These are phyloP conservation scores for Sclerotiophoma versabilis DNA, from an alignment of 2,329 filamentous ascomycete species.

Conservation along the genomic window DNA sequence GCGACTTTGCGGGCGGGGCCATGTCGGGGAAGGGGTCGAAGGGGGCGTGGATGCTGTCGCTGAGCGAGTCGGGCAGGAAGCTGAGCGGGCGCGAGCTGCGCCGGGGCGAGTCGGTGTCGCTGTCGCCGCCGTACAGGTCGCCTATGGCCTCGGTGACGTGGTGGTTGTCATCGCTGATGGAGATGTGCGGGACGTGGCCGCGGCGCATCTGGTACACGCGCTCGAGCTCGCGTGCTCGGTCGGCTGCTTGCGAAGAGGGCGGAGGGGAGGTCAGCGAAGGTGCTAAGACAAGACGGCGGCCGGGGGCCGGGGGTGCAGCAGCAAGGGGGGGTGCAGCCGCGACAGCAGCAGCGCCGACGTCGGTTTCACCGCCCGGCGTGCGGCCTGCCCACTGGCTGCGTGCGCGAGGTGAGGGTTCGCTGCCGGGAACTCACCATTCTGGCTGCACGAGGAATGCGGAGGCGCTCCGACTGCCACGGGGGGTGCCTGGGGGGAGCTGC, in stretches of 20 bases:
- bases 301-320: neutral
- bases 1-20: slow-evolving; percentile 51
- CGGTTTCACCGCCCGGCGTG: slow-evolving; percentile 3
- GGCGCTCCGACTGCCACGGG: slow-evolving; percentile 26
- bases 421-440: slow-evolving; percentile 30
- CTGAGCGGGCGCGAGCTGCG: slow-evolving; percentile 73
- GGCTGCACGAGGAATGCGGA: slow-evolving; percentile 29
- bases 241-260: slow-evolving; percentile 43
- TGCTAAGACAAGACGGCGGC: neutral
- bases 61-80: slow-evolving; percentile 69
- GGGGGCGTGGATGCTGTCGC: slow-evolving; percentile 53
- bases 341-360: slow-evolving; percentile 11
- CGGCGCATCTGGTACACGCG: slow-evolving; percentile 59
- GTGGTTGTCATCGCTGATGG: slow-evolving; percentile 86
- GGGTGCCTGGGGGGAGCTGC: slow-evolving; percentile 23
- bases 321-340: slow-evolving; percentile 12
- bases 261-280: slow-evolving; percentile 37
- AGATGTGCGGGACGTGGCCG: slow-evolving; percentile 67
- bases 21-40: slow-evolving; percentile 42
- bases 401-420: slow-evolving; percentile 6
- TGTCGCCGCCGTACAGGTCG: slow-evolving; percentile 84
- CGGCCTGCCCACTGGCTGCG: slow-evolving; percentile 10
- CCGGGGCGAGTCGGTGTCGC: slow-evolving; percentile 62
- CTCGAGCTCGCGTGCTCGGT: slow-evolving; percentile 56
- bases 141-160: slow-evolving; percentile 95